phyloP scores from a whole-genome alignment of 352 stramenopile genomes.

The Pythium sp. region DNA sequence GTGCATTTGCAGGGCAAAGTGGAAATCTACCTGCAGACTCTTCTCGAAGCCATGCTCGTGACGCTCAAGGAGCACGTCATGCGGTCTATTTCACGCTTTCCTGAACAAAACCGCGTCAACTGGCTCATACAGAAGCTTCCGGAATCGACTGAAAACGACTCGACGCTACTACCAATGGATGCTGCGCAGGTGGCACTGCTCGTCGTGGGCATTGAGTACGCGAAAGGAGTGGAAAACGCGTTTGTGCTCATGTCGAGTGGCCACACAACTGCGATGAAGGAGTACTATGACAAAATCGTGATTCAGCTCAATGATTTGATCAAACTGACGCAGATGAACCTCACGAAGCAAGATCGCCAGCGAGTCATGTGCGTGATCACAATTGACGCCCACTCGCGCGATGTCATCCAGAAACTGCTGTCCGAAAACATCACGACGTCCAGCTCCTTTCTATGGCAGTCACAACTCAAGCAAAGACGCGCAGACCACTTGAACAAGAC shows the following conservation, averaged over 20 bases:
- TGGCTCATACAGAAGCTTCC: slow-evolving; percentile 90
- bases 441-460: slow-evolving; percentile 91
- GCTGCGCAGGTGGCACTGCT: slow-evolving; percentile 91
- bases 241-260: slow-evolving; percentile 69
- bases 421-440: slow-evolving; percentile 74
- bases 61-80: slow-evolving; percentile 89
- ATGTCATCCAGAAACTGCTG: slow-evolving; percentile 91
- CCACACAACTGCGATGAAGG: slow-evolving; percentile 78
- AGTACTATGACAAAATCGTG: slow-evolving; percentile 82
- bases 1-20: slow-evolving; percentile 93
- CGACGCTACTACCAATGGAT: slow-evolving; percentile 64
- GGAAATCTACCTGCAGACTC: slow-evolving; percentile 93
- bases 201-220: slow-evolving; percentile 89
- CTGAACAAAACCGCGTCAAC: slow-evolving; percentile 87
- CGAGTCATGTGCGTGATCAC: slow-evolving; percentile 95
- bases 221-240: slow-evolving; percentile 77
- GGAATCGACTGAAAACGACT: slow-evolving; percentile 18
- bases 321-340: slow-evolving; percentile 78
- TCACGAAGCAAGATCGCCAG: slow-evolving; percentile 87
- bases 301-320: slow-evolving; percentile 93
- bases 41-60: slow-evolving; percentile 89
- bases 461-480: slow-evolving; percentile 87
- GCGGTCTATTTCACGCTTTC: slow-evolving; percentile 85
- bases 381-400: slow-evolving; percentile 90
- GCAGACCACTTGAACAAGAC: slow-evolving; percentile 46